phyloP scores from a whole-genome alignment of 139 green algal genomes.

The Yamagishiella unicocca region DNA sequence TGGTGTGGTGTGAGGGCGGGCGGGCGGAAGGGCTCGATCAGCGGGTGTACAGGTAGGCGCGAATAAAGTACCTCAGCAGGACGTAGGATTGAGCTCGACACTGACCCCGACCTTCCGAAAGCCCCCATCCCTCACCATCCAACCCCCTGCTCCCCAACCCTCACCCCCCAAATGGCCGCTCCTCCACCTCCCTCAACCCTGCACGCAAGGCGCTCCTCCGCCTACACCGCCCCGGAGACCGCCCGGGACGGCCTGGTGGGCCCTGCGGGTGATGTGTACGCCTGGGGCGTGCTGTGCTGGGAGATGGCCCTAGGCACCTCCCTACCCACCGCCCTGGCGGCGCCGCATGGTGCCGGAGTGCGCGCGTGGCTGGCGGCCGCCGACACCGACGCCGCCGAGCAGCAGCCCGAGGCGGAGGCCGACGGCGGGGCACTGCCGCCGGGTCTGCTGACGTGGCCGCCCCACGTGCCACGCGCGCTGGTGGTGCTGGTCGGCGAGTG shows the following conservation, averaged over 20 bases:
- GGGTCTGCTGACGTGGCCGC: slow-evolving; percentile 5
- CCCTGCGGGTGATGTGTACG: neutral
- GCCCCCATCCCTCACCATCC: too few species aligned
- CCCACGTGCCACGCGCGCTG: neutral
- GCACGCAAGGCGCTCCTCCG: slow-evolving; percentile 4
- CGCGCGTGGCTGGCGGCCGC: neutral
- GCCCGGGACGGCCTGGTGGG: neutral
- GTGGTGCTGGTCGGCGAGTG: neutral
- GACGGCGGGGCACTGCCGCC: slow-evolving; percentile 1
- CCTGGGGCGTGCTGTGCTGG: neutral
- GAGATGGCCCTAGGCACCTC: neutral
- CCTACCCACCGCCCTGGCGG: neutral
- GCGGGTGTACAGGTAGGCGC: too few species aligned
- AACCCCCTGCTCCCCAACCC: too few species aligned
- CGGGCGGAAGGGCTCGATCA: too few species aligned
- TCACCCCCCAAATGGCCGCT: neutral
- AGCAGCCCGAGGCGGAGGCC: neutral
- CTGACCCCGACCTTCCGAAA: too few species aligned
- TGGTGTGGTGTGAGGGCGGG: neutral
- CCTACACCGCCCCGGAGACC: slow-evolving; percentile 5
- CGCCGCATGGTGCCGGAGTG: neutral
- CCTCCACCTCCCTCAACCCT: neutral
- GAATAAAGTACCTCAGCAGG: too few species aligned
- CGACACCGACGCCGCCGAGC: neutral
- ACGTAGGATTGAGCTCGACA: too few species aligned